phyloP scores from a whole-genome alignment of 129 eudicot genomes.

The Silybum marianum region DNA sequence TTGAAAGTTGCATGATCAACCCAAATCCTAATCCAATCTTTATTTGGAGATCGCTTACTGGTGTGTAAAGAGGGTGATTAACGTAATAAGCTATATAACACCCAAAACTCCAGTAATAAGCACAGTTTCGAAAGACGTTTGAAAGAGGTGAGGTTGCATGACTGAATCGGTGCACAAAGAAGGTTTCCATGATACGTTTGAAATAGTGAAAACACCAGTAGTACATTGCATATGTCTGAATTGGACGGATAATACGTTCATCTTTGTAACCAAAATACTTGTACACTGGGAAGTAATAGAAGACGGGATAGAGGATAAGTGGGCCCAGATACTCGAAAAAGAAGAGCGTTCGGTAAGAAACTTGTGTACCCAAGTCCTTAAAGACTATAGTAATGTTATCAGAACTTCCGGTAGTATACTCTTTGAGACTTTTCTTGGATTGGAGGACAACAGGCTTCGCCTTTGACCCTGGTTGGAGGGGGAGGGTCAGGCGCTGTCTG shows the following conservation, averaged over 20 bases:
- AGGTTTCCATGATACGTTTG: slow-evolving; percentile 97
- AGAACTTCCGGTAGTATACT: slow-evolving; percentile 57
- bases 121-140: slow-evolving; percentile 93
- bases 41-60: slow-evolving; percentile 87
- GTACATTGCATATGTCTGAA: slow-evolving; percentile 86
- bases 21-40: slow-evolving; percentile 89
- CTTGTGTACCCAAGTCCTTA: slow-evolving; percentile 96
- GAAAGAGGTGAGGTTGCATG: slow-evolving; percentile 97
- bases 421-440: slow-evolving; percentile 65
- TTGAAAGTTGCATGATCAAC: slow-evolving; percentile 74
- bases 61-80: slow-evolving; percentile 89
- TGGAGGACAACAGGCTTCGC: slow-evolving; percentile 76
- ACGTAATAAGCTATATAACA: slow-evolving; percentile 87
- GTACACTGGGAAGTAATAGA: slow-evolving; percentile 84
- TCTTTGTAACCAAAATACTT: slow-evolving; percentile 70
- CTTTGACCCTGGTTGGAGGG: slow-evolving; percentile 76
- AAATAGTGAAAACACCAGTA: slow-evolving; percentile 97
- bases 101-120: slow-evolving; percentile 95
- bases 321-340: slow-evolving; percentile 92
- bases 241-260: slow-evolving; percentile 71
- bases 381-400: slow-evolving; percentile 71
- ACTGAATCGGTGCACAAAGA: slow-evolving; percentile 95
- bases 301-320: slow-evolving; percentile 76
- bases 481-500: slow-evolving; percentile 88
- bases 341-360: slow-evolving; percentile 86